Conservation (phyloP, 306 rosid genomes). For the Glycine soja region DNA sequence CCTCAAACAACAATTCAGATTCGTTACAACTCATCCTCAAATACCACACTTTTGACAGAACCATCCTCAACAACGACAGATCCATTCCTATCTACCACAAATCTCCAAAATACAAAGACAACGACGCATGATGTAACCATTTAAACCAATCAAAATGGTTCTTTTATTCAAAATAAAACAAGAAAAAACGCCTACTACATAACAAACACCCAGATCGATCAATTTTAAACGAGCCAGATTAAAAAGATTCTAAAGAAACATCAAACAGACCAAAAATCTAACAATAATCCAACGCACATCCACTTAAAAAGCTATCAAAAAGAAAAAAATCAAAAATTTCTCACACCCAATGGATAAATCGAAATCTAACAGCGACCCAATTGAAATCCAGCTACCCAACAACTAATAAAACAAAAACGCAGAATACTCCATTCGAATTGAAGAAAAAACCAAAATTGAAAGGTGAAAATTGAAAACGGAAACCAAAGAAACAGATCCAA, state of each 20-base stretch:
- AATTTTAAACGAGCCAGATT: slow-evolving; percentile 10
- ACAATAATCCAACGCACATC: neutral
- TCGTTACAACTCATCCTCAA: slow-evolving; percentile 31
- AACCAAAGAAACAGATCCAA: slow-evolving; percentile 50
- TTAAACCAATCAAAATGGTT: slow-evolving; percentile 13
- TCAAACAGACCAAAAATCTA: slow-evolving; percentile 10
- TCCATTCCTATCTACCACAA: slow-evolving; percentile 45
- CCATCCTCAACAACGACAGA: slow-evolving; percentile 45
- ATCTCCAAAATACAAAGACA: slow-evolving; percentile 12
- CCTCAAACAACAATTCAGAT: slow-evolving; percentile 46
- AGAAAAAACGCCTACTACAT: neutral
- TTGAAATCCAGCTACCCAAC: slow-evolving; percentile 28
- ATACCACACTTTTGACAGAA: slow-evolving; percentile 29
- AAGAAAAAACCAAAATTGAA: slow-evolving; percentile 8
- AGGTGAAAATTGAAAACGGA: slow-evolving; percentile 10
- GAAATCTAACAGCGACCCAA: slow-evolving; percentile 33
- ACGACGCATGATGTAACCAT: neutral
- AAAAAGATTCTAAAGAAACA: neutral
- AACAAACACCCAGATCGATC: slow-evolving; percentile 27
- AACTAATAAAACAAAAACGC: neutral
- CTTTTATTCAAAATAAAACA: slow-evolving; percentile 2
- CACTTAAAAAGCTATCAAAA: neutral
- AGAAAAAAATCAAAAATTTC: neutral
- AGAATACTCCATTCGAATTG: neutral
- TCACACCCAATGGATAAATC: slow-evolving; percentile 16